phyloP scores from a whole-genome alignment of 768 basidiomycete genomes.

The Hygrophoropsis aurantiaca region DNA sequence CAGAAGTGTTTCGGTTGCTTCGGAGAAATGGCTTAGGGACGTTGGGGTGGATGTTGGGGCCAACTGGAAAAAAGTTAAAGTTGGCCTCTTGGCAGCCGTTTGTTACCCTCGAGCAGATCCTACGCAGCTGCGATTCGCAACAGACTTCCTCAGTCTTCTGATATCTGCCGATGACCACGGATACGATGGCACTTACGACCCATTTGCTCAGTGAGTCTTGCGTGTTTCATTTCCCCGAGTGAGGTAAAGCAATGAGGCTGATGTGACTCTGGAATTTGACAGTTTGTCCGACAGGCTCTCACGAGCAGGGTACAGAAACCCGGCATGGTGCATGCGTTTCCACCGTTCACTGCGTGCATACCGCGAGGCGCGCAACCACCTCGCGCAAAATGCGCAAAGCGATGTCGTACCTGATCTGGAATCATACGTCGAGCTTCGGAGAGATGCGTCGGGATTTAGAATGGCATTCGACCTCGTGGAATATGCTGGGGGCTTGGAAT shows the following conservation, averaged over 20 bases:
- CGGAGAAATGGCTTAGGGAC: constrained; percentile 27
- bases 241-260: constrained; percentile 1
- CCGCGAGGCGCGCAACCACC: constrained; percentile 31
- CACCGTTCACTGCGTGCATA: constrained; percentile 31
- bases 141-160: constrained; percentile 49
- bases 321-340: constrained; percentile 45
- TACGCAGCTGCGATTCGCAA: constrained; percentile 52
- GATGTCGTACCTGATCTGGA: constrained; percentile 40
- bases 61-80: constrained; percentile 30
- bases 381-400: constrained; percentile 23
- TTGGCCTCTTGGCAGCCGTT: constrained; percentile 55
- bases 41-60: constrained; percentile 18
- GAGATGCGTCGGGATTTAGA: constrained; percentile 48
- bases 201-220: constrained; percentile 23
- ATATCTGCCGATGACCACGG: constrained; percentile 20
- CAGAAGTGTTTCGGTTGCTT: constrained; percentile 22
- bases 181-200: constrained; percentile 16
- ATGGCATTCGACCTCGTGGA: constrained; percentile 55
- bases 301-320: constrained; percentile 33
- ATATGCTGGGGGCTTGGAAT: constrained; percentile 44
- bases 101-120: constrained; percentile 60
- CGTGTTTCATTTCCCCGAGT: not conserved
- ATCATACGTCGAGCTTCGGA: constrained; percentile 44
- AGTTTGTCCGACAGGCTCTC: constrained; percentile 42
- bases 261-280: not conserved